Evolutionary conservation across 129 eudicot genomes (phyloP).

Genomic region (Flaveria bidentis): DNA sequence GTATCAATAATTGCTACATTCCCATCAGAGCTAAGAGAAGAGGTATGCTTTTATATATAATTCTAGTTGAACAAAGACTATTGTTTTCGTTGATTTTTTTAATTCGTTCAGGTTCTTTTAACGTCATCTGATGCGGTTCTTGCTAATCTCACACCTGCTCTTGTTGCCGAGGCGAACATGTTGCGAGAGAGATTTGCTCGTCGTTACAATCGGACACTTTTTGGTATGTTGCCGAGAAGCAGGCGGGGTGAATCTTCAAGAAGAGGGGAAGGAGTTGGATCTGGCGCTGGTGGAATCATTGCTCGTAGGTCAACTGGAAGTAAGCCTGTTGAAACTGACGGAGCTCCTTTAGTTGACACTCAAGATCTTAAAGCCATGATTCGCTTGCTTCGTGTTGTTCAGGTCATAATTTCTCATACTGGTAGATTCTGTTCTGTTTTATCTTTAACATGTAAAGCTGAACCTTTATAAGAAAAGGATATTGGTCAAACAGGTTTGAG

Average conservation of each 20-base stretch:
- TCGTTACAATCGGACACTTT: slow-evolving; percentile 80
- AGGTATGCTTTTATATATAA: slow-evolving; percentile 44
- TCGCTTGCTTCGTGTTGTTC: slow-evolving; percentile 93
- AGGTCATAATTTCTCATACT: slow-evolving; percentile 48
- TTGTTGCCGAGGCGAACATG: slow-evolving; percentile 99
- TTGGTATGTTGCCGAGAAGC: slow-evolving; percentile 89
- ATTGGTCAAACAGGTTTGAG: background rate
- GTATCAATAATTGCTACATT: slow-evolving; percentile 97
- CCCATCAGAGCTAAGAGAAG: slow-evolving; percentile 92
- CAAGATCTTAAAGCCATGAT: slow-evolving; percentile 89
- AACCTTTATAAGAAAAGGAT: background rate
- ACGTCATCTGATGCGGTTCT: slow-evolving; percentile 97
- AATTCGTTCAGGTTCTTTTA: slow-evolving; percentile 64
- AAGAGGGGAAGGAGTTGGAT: slow-evolving; percentile 73
- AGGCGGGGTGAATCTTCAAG: slow-evolving; percentile 93
- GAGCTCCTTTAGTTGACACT: slow-evolving; percentile 84
- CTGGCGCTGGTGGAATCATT: slow-evolving; percentile 57
- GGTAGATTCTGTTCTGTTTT: slow-evolving; percentile 4
- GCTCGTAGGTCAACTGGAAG: slow-evolving; percentile 72
- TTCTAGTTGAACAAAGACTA: background rate
- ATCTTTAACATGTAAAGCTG: background rate
- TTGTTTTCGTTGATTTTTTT: background rate
- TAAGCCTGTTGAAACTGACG: slow-evolving; percentile 93
- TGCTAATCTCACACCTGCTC: slow-evolving; percentile 95
- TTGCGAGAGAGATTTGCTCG: slow-evolving; percentile 94